A percentile compares a stretch with the other conserved stretches of the same genome.
Conservation (phyloP, 352 stramenopile genomes). For the Pythium pectinolyticum region DNA sequence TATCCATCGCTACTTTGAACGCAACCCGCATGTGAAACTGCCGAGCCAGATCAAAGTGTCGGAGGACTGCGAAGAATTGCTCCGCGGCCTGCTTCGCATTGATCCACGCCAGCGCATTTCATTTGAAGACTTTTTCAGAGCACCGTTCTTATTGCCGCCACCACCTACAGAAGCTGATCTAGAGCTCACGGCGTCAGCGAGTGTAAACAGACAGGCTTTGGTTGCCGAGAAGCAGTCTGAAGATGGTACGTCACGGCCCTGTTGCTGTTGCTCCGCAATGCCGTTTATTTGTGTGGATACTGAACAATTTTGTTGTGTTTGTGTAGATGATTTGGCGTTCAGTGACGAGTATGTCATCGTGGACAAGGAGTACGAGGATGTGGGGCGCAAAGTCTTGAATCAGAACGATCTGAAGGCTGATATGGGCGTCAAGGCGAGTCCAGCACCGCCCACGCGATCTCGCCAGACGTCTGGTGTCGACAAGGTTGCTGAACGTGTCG, state of each 20-base stretch:
- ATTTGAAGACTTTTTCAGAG: constrained; percentile 79
- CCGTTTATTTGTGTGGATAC: not conserved
- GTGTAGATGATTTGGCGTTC: constrained; percentile 63
- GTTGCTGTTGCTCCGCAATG: not conserved
- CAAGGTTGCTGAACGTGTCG: constrained; percentile 15
- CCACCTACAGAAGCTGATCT: constrained; percentile 29
- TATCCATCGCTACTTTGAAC: constrained; percentile 78
- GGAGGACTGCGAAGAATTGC: constrained; percentile 57
- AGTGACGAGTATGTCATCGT: constrained; percentile 86
- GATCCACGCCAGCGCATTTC: constrained; percentile 69
- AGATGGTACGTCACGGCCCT: constrained; percentile 42
- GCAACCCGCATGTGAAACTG: constrained; percentile 47
- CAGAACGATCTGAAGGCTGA: constrained; percentile 27
- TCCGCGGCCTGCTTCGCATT: constrained; percentile 58
- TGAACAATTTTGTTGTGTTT: constrained; percentile 8
- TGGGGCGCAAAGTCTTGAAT: constrained; percentile 68
- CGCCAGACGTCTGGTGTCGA: constrained; percentile 5
- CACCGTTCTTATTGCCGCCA: constrained; percentile 62
- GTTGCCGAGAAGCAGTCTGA: constrained; percentile 67
- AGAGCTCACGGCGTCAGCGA: constrained; percentile 48
- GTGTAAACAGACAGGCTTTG: constrained; percentile 55
- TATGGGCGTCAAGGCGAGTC: constrained; percentile 13
- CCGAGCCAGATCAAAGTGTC: constrained; percentile 57
- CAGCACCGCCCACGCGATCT: not conserved
- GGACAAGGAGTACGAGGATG: constrained; percentile 79